Evolutionary conservation across 345 rosid genomes (phyloP), one percentile per base, ranked within the genome.

Genomic region (Rhodamnia rubescens): DNA sequence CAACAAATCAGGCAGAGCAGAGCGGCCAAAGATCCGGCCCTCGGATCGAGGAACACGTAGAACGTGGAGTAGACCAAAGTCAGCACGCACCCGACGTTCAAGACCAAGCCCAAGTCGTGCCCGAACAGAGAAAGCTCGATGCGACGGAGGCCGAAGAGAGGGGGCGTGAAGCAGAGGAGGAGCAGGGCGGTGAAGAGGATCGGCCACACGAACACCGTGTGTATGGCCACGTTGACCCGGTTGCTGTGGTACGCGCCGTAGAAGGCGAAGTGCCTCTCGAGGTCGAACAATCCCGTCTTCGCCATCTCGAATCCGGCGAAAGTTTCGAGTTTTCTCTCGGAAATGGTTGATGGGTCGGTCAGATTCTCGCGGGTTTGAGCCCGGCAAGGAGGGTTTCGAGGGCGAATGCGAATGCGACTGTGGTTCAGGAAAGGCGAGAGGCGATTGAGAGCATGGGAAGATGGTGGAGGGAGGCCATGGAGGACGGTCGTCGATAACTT

Each of bases 191-290:
- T 87, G 93, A 92, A 93, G 82, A 92, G 86, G 81, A 94, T 94
- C 12, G 96, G 95, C 95, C 94, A 94, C 49, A 94, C 96, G 47
- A 89, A 90, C 29, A 94, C 32, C 90, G 89, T 90, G 86, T 94
- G 96, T 29, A 94, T 86, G 69, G 82, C 32, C 52, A 94, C 51
- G 89, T 91, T 92, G 21, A 87, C 50, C 82, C 89, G 92, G 83
- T 89, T 91, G 87, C 88, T 88, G 81, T 92, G 93, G 84, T 90
- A 90, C 49, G 94, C 94, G 22, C 92, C 92, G 49, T 91, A 91
- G 88, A 92, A 92, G 53, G 92, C 90, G 83, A 90, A 92, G 88
- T 92, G 92, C 84, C 84, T 87, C 87, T 92, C 92, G 2, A 92
- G 88, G 90, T 94, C 93, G 88, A 94, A 82, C 82, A 92, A 82